phyloP scores from a whole-genome alignment of 129 eudicot genomes.

The Saposhnikovia divaricata region DNA sequence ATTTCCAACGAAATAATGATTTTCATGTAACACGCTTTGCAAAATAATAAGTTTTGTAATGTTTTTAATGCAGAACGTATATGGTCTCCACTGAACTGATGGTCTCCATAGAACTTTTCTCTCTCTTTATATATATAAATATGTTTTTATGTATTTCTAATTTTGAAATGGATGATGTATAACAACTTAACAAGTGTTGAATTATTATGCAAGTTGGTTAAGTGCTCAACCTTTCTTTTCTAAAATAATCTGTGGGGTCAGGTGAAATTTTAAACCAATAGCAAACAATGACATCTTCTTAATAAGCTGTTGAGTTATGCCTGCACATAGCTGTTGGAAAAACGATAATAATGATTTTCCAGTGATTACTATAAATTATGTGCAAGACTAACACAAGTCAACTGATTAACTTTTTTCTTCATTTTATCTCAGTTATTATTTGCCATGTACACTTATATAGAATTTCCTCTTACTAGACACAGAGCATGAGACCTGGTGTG shows the following conservation, averaged over 20 bases:
- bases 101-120: no score
- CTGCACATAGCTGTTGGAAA: no score
- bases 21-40: no score
- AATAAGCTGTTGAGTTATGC: background rate
- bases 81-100: no score
- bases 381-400: background rate
- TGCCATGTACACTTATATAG: background rate
- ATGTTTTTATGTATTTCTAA: background rate
- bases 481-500: slow-evolving; percentile 92
- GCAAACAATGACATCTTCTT: background rate
- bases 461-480: slow-evolving; percentile 47
- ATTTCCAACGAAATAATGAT: no score
- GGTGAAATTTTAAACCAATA: background rate
- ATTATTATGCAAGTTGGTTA: background rate
- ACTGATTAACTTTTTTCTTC: background rate
- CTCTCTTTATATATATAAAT: no score
- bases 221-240: background rate
- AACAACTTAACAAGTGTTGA: no score
- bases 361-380: background rate
- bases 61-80: no score
- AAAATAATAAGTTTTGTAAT: no score
- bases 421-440: background rate
- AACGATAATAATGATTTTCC: background rate
- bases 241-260: background rate
- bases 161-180: background rate